Evolutionary conservation across 306 rosid species (phyloP).

Genomic region (Purshia tridentata): DNA sequence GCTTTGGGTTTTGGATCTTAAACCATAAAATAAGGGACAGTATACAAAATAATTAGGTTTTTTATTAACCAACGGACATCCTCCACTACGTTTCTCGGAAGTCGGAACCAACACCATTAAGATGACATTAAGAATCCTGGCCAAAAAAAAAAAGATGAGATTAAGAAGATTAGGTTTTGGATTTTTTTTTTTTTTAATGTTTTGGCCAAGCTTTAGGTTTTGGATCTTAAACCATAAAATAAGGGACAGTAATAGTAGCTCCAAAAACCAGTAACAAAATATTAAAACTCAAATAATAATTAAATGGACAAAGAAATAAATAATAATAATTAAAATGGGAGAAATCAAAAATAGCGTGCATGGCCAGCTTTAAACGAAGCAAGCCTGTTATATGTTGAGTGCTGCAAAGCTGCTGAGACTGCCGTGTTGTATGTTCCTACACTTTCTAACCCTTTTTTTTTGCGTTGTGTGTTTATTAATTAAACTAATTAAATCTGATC

Average conservation of each 20-base stretch:
- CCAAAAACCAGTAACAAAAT: constrained; percentile 13
- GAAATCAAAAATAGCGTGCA: background rate
- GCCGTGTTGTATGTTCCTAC: background rate
- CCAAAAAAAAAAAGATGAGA: no score
- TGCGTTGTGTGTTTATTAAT: background rate
- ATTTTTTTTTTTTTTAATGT: no score
- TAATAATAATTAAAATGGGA: background rate
- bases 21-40: background rate
- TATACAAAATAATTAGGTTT: no score
- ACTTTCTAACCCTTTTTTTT: no score
- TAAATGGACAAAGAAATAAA: no score
- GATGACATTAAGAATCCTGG: no score
- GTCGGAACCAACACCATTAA: no score
- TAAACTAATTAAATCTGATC: background rate
- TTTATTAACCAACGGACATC: no score
- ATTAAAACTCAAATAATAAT: background rate
- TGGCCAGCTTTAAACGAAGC: constrained; percentile 37
- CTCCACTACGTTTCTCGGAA: no score
- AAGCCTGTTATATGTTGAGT: background rate
- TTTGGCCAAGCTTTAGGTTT: no score
- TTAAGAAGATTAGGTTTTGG: no score
- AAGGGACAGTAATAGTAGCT: background rate
- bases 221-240: constrained; percentile 7
- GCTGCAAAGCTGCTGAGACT: constrained; percentile 23
- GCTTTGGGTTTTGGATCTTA: constrained; percentile 10